Evolutionary conservation across 2,329 filamentous ascomycete genomes (phyloP).

Genomic region (Penicillium sp.): DNA sequence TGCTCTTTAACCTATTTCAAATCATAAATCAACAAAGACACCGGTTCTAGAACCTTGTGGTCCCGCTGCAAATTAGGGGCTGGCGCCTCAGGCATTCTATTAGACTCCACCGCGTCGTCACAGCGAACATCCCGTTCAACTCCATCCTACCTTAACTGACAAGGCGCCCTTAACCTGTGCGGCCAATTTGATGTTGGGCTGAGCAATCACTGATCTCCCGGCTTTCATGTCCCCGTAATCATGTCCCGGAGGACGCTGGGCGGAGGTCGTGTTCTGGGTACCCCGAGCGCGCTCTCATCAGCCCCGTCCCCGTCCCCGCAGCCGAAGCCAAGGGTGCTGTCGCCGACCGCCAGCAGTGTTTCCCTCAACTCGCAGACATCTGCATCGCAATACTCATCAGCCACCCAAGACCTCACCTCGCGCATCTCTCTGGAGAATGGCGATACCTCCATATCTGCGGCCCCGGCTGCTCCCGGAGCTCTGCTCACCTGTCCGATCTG

Average conservation of each 20-base stretch:
- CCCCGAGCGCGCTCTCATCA: constrained; percentile 71
- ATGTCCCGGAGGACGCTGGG: constrained; percentile 87
- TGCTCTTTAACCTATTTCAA: not conserved
- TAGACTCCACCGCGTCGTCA: constrained; percentile 22
- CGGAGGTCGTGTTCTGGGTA: constrained; percentile 86
- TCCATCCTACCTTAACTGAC: constrained; percentile 1
- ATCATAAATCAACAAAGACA: not conserved
- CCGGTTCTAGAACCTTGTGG: not conserved
- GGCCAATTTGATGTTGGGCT: constrained; percentile 19
- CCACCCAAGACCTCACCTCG: constrained; percentile 72
- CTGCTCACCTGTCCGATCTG: constrained; percentile 94
- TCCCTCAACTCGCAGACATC: constrained; percentile 74
- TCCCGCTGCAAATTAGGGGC: not conserved
- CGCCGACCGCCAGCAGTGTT: constrained; percentile 66
- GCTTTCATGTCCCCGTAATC: constrained; percentile 39
- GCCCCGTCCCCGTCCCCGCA: constrained; percentile 44
- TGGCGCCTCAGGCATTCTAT: constrained; percentile 15
- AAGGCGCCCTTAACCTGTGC: constrained; percentile 12
- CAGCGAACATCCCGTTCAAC: constrained; percentile 8
- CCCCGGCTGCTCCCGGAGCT: constrained; percentile 55
- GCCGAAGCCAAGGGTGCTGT: constrained; percentile 47
- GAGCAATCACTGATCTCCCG: constrained; percentile 9
- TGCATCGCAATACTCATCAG: constrained; percentile 64
- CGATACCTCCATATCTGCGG: constrained; percentile 46
- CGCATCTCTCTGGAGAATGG: constrained; percentile 69